Evolutionary conservation across 805 yeast species (phyloP), one percentile per base, ranked within the genome.

Genomic region (Alloascoidea hylecoeti): DNA sequence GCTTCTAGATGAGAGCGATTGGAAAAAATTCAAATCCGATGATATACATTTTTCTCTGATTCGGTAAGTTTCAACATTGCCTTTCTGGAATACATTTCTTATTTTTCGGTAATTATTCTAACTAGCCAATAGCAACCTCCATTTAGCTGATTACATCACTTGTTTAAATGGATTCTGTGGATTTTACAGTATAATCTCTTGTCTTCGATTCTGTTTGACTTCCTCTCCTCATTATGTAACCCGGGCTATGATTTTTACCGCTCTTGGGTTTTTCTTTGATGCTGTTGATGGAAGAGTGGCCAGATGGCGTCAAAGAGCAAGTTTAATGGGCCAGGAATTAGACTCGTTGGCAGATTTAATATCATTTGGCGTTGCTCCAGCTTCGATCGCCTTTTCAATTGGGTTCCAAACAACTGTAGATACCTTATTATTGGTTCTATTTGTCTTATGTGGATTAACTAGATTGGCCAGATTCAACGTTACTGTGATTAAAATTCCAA

Each of bases 231-330:
- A 39, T 34, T 49, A 55, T 41, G 49, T 58, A n/a, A 89, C 81
- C 60, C 69, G 95, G 49, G 96, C 97, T 2, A 88, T 86, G 61
- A 76, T 80, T 46, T 85, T 82, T 60, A 84, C 86, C 34, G 68
- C 82, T n/a, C 64, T 89, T 47, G 98, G 98, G 3, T 72, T 89
- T 51, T 85, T 92, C 55, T 89, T 89, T 57, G 98, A 89, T 58
- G 86, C 92, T 56, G 82, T 92, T 56, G 98, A 92, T 56, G 98
- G 98, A 27, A 75, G 94, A 50, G 98, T 89, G 4, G 98, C 98
- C 3, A 72, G 98, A 52, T 70, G 92, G 62, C 74, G 96, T 61
- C 81, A 86, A 56, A 85, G 88, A 62, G 73, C 94, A 2, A 79
- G 94, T 9, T 68, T 92, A 39, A 83, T 92, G 82, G 98, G 98